A percentile compares a stretch with the other conserved stretches of the same genome.
Evolutionary conservation across 2,329 filamentous ascomycete species (phyloP).

Genomic region (Dryadomyces quercivorus): DNA sequence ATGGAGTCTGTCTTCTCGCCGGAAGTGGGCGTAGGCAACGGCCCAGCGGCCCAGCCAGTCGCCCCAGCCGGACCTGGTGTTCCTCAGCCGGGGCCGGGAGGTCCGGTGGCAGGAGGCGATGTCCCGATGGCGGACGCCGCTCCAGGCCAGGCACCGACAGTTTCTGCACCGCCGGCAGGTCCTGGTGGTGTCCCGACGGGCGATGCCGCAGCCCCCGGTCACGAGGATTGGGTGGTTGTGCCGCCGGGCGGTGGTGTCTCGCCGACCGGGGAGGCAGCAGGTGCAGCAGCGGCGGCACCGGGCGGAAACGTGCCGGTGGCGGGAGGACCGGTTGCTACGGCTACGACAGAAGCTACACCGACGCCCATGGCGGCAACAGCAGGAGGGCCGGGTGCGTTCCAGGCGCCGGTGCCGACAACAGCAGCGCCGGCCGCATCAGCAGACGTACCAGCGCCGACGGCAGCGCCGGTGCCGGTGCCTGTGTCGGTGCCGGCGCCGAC

Average conservation of each 20-base stretch:
- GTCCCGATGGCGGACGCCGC: conserved; percentile 22
- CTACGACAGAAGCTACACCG: neutral
- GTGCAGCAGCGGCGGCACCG: conserved; percentile 46
- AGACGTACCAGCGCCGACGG: neutral
- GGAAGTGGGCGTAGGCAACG: conserved; percentile 42
- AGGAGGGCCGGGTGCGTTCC: neutral
- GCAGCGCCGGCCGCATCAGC: neutral
- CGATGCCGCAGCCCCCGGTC: conserved; percentile 37
- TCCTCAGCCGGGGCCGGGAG: conserved; percentile 14
- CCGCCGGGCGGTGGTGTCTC: conserved; percentile 47
- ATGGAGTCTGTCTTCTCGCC: conserved; percentile 52
- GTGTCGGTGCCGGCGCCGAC: neutral
- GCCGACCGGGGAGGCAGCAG: conserved; percentile 6
- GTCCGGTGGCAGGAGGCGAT: neutral
- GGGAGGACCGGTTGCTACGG: conserved; percentile 1
- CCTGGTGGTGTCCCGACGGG: conserved; percentile 23
- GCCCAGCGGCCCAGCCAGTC: conserved; percentile 26
- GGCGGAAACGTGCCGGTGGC: conserved; percentile 35
- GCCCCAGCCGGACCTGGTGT: neutral
- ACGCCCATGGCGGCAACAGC: neutral
- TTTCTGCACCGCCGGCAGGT: conserved; percentile 14
- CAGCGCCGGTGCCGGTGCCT: neutral
- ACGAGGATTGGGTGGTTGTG: conserved; percentile 65
- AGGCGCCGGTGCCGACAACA: neutral
- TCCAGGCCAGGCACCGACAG: conserved; percentile 23